Base-by-base conservation (phyloP, 1,284 basidiomycete species). In the Cryptococcus hybrid region DNA sequence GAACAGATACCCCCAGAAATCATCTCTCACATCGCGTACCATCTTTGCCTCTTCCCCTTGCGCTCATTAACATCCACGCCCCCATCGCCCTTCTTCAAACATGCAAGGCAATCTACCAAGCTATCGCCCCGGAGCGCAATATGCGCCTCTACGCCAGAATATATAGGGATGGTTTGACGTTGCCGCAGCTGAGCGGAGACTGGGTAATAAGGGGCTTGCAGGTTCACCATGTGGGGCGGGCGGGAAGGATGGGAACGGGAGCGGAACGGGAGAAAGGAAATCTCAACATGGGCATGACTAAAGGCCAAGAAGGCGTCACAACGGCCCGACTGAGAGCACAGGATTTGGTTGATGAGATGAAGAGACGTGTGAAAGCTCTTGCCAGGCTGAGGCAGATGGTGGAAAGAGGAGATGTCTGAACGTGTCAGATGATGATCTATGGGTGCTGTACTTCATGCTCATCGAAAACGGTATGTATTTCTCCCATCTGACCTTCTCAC, bases 91-190 rank as follows among this genome's bases (percentile, higher is more conserved):
- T 89, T 50, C 81, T 86, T 43, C 72, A 75, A 39, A 78, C 84
- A 5, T 85, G 79, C 60, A 77, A 68, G 5, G 59, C 71, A 44
- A 65, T 89, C 18, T 57, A 84, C 69, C 9, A 64, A 42, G 54
- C 71, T 1, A 80, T 89, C 58, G 54, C 64, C 1, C 69, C 70
- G 4, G 48, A 59, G 7, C 64, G 75, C n/a, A 86, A 87, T 66
- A 82, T 81, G 7, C 69, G 80, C 15, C 80, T 91, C 52, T 86
- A 85, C 66, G 81, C 85, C 0, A 69, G 78, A 44, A 80, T 90
- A 36, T 90, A 86, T 71, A 78, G 79, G 15, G 74, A 62, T 82
- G 81, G 63, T 90, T 90, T 76, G 88, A 90, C 71, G 61, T 67
- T 8, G 78, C 76, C 6, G 83, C 87, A 1, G 80, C 82, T 1